A percentile compares a stretch with the other conserved stretches of the same genome.
Conservation (phyloP, 768 basidiomycete genomes). For the Gloeopeniophorella convolvens region DNA sequence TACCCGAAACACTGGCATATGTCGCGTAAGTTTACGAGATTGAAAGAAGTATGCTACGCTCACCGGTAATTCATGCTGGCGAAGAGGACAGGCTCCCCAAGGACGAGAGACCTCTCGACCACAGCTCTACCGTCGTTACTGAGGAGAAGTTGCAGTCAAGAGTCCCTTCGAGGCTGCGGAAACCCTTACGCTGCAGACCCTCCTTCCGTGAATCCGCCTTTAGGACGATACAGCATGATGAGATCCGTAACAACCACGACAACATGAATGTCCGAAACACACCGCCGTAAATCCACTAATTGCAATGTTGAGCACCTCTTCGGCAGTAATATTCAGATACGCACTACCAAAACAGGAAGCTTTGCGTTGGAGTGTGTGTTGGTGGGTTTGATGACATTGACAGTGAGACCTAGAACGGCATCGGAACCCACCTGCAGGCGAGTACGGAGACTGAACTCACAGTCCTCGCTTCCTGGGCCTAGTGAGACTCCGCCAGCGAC, state of each 20-base stretch:
- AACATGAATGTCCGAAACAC: too few relatives aligned
- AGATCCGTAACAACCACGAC: not conserved
- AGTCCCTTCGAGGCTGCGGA: too few relatives aligned
- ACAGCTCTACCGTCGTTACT: constrained; percentile 5
- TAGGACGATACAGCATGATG: too few relatives aligned
- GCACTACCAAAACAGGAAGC: constrained; percentile 24
- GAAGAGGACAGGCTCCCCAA: constrained; percentile 22
- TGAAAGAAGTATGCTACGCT: not conserved
- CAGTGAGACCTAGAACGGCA: constrained; percentile 22
- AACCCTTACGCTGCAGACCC: not conserved
- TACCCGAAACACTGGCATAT: constrained; percentile 4
- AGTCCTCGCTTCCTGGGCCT: constrained; percentile 19
- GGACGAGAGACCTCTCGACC: constrained; percentile 21
- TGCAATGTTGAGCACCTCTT: not conserved
- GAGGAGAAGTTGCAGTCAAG: not conserved
- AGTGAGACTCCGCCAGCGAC: too few relatives aligned
- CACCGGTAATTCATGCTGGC: constrained; percentile 26
- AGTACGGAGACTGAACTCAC: constrained; percentile 6
- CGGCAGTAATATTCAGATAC: not conserved
- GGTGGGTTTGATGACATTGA: constrained; percentile 22
- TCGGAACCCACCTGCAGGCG: too few relatives aligned
- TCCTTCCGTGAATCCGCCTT: not conserved
- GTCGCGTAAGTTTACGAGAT: too few relatives aligned
- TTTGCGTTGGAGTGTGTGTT: not conserved
- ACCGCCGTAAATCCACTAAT: constrained; percentile 24